Evolutionary conservation across 2,329 filamentous ascomycete species (phyloP).

Genomic region (Escovopsis weberi): DNA sequence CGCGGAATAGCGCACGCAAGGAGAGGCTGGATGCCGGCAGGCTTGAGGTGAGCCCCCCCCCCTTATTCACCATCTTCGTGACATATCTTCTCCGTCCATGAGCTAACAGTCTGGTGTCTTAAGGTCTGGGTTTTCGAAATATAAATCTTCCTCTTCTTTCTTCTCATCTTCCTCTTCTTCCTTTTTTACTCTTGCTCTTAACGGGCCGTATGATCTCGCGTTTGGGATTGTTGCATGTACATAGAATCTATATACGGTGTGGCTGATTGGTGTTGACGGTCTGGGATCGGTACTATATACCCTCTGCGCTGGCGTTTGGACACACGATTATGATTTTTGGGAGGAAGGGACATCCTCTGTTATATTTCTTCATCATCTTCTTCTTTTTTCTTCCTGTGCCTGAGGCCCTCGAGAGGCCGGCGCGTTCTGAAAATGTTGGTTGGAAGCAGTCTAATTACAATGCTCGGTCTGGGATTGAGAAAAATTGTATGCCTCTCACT

Average conservation of each 20-base stretch:
- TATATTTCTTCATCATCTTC: neutral
- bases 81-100: neutral
- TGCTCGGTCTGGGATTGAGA: too few species aligned
- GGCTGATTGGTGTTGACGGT: too few species aligned
- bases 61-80: neutral
- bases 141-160: slow-evolving; percentile 10
- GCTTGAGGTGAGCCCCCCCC: slow-evolving; percentile 61
- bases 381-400: neutral
- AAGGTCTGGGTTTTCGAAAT: slow-evolving; percentile 36
- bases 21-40: slow-evolving; percentile 75
- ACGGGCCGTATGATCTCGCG: too few species aligned
- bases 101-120: slow-evolving; percentile 12
- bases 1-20: slow-evolving; percentile 53
- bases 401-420: neutral
- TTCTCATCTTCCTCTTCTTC: neutral
- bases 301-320: too few species aligned
- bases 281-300: too few species aligned
- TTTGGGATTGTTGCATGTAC: too few species aligned
- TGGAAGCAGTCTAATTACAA: too few species aligned
- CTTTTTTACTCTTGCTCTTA: neutral
- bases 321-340: slow-evolving; percentile 1
- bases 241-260: too few species aligned
- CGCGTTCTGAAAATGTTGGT: too few species aligned
- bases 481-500: too few species aligned
- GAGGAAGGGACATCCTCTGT: neutral